Evolutionary conservation across 305 asterid species (phyloP).

Genomic region (Fraxinus latifolia): DNA sequence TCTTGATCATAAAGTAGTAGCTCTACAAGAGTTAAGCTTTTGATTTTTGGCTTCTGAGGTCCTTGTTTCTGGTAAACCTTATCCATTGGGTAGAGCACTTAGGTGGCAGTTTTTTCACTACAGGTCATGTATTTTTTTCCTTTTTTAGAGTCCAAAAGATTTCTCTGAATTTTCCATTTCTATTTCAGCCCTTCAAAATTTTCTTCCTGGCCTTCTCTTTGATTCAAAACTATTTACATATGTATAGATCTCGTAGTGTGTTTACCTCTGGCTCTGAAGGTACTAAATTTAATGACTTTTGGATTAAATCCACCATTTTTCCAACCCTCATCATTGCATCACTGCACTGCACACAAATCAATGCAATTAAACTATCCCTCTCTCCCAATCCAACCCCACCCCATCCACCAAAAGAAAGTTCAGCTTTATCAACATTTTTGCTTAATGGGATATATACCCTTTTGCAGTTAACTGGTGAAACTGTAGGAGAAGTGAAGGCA

Average conservation of each 20-base stretch:
- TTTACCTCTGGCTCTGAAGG: constrained; percentile 28
- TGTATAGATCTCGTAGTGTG: constrained; percentile 21
- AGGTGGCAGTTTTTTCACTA: not conserved
- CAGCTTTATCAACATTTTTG: constrained; percentile 10
- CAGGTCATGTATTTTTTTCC: constrained; percentile 3
- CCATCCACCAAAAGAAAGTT: constrained; percentile 6
- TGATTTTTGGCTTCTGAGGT: constrained; percentile 11
- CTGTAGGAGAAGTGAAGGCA: constrained; percentile 19
- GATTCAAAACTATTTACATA: constrained; percentile 27
- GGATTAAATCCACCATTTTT: constrained; percentile 29
- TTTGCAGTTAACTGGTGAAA: constrained; percentile 23
- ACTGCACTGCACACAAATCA: constrained; percentile 43
- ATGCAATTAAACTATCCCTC: constrained; percentile 24
- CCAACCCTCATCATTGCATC: constrained; percentile 52
- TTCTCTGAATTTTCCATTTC: constrained; percentile 31
- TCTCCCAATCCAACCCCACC: not conserved
- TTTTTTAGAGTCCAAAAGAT: constrained; percentile 7
- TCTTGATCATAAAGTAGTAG: not conserved
- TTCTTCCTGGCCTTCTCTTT: constrained; percentile 40
- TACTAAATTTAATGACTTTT: constrained; percentile 30
- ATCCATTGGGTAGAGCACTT: constrained; percentile 30
- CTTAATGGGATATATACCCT: constrained; percentile 25
- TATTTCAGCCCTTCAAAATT: constrained; percentile 39
- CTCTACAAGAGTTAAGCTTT: not conserved
- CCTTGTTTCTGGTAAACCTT: constrained; percentile 36